Base-by-base conservation (phyloP, 1,284 basidiomycete genomes). In the Marasmius tenuissimus region DNA sequence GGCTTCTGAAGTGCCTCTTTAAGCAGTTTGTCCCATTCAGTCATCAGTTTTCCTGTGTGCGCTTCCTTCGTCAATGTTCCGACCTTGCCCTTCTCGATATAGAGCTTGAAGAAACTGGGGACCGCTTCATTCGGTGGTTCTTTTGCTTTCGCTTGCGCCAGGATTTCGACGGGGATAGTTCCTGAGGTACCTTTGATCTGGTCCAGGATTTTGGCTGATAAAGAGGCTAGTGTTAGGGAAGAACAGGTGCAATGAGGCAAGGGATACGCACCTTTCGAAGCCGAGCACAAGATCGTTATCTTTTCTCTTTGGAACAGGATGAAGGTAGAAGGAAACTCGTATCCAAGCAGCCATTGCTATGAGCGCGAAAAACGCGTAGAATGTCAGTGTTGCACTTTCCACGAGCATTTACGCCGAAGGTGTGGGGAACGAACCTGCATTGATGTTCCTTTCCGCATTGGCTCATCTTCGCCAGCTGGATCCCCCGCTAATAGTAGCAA, bases 271-370 rank as follows among this genome's bases (percentile, higher is more conserved):
- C 95, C 93, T 85, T 98, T 98, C 37, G 91, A 92, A 3, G 91
- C 85, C 20, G 94, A 97, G 66, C 93, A 96, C 47, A 98, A 79
- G 61, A 98, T 91, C 35, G 81, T 83, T 35, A 98, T 77, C 69
- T 86, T 90, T 58, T 88, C 80, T 68, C 89, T 88, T 67, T 90
- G 84, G 67, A 98, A 91, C 39, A 97, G 77, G 61, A 96, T 85
- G 49, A 98, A 81, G 0, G 96, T 98, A 0, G 94, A 95, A 0
- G 96, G 96, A 71, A 98, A 98, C 75, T 98, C 97, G 75, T 96
- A 98, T 27, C 96, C 97, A 38, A 98, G 84, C 9, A 98, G 82
- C 92, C 94, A 98, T 68, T 94, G 95, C 94, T 97, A 66, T 48
- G 57, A 69, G 65, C 64, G 57, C 68, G 61, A 62, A 63, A 47